Percentiles rank a stretch among this genome's conserved stretches.
These are phyloP conservation scores for Melastoma candidum DNA, from an alignment of 441 rosid genomes.

Conservation along the genomic window DNA sequence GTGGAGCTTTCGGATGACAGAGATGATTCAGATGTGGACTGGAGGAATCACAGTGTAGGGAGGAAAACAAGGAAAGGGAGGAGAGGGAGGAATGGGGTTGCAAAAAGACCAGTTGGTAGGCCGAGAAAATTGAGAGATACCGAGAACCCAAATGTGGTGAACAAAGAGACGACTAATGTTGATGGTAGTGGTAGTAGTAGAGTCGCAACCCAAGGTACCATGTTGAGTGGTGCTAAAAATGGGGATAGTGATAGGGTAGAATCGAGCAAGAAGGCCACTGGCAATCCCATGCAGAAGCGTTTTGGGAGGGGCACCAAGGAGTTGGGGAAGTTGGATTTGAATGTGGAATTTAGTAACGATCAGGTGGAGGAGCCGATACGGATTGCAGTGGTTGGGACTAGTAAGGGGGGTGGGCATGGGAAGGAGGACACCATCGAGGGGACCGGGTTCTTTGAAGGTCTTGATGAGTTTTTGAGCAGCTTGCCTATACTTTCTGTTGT, in stretches of 20 bases:
- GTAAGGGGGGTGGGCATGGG: slow-evolving; percentile 30
- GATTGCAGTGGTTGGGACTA: slow-evolving; percentile 27
- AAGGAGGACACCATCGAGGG: slow-evolving; percentile 80
- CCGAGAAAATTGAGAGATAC: no score
- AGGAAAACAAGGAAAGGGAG: slow-evolving; percentile 41
- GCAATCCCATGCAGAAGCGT: slow-evolving; percentile 37
- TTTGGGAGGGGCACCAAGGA: slow-evolving; percentile 42
- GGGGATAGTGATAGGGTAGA: no score
- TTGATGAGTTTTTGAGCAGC: slow-evolving; percentile 88
- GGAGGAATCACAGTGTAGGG: slow-evolving; percentile 26
- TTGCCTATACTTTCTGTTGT: slow-evolving; percentile 83
- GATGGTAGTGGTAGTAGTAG: no score
- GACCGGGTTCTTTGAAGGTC: slow-evolving; percentile 81
- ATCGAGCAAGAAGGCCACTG: slow-evolving; percentile 8
- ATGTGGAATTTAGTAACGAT: slow-evolving; percentile 87
- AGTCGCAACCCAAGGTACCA: no score
- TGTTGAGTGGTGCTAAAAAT: no score
- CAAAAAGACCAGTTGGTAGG: no score
- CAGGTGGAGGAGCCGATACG: slow-evolving; percentile 63
- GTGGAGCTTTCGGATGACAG: slow-evolving; percentile 53
- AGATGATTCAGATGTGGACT: slow-evolving; percentile 32
- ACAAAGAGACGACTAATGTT: slow-evolving; percentile 10
- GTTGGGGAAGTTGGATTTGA: slow-evolving; percentile 81
- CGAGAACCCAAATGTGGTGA: no score
- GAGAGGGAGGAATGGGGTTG: slow-evolving; percentile 18